phyloP scores from a whole-genome alignment of 2,329 filamentous ascomycete species.

The Fusarium sulawesiense region DNA sequence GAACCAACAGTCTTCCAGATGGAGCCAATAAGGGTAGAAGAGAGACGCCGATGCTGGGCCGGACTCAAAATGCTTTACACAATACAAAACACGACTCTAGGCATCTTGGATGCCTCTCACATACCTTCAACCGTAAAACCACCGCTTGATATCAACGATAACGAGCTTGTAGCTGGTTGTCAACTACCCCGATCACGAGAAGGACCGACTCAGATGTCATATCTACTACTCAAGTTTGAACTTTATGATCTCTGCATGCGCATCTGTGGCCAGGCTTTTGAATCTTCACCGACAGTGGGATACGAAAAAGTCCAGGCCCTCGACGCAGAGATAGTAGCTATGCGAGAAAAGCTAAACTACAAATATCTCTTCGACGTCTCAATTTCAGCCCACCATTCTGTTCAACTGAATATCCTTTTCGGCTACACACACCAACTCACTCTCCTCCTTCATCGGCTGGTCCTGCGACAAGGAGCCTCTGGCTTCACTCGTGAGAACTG shows the following conservation, averaged over 20 bases:
- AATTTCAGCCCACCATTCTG: conserved; percentile 4
- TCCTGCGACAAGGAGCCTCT: conserved; percentile 5
- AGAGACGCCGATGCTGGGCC: conserved; percentile 32
- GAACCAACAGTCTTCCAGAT: conserved; percentile 19
- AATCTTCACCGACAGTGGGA: background rate
- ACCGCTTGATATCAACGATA: background rate
- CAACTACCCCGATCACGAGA: background rate
- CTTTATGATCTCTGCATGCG: background rate
- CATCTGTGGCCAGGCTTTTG: background rate
- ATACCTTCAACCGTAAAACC: background rate
- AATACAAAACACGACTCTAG: conserved; percentile 31
- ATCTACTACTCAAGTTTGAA: conserved; percentile 2
- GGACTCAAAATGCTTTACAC: conserved; percentile 29
- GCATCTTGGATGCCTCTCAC: conserved; percentile 12
- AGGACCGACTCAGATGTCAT: conserved; percentile 1
- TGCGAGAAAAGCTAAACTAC: conserved; percentile 2
- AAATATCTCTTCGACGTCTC: conserved; percentile 6
- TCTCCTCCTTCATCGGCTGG: conserved; percentile 20
- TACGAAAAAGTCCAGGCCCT: background rate
- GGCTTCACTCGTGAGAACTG: background rate
- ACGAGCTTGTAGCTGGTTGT: background rate
- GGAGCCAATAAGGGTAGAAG: conserved; percentile 15
- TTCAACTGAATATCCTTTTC: conserved; percentile 29
- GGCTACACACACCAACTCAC: conserved; percentile 29
- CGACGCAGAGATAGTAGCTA: background rate